These are phyloP conservation scores for Nitzschia inconspicua DNA, from an alignment of 108 stramenopile species.

Conservation along the genomic window DNA sequence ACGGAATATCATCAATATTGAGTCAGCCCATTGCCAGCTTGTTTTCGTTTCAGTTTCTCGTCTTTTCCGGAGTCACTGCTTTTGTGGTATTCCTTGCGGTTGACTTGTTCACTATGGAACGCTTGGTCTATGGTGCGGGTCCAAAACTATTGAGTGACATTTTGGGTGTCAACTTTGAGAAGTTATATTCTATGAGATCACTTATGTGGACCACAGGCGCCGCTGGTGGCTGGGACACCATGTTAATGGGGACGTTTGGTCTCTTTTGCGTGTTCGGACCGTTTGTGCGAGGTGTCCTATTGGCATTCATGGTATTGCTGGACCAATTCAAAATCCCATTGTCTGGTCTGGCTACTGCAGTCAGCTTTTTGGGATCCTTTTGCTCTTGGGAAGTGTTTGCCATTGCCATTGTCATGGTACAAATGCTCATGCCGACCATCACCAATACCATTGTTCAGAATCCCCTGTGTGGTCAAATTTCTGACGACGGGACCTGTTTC, in stretches of 20 bases:
- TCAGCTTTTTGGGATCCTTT: conserved; percentile 77
- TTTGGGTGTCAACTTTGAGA: conserved; percentile 66
- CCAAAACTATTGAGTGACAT: conserved; percentile 71
- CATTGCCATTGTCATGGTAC: conserved; percentile 72
- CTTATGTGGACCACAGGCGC: conserved; percentile 78
- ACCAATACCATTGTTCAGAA: conserved; percentile 72
- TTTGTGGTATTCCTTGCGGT: conserved; percentile 50
- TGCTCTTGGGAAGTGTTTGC: conserved; percentile 87
- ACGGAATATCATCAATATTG: too few relatives aligned
- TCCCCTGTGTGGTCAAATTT: conserved; percentile 23
- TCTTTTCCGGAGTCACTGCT: conserved; percentile 21
- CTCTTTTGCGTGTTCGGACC: conserved; percentile 57
- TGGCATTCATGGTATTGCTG: conserved; percentile 23
- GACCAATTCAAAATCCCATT: conserved; percentile 11
- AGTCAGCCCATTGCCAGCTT: background rate
- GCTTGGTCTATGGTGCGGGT: conserved; percentile 67
- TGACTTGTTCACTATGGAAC: conserved; percentile 68
- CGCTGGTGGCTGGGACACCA: conserved; percentile 74
- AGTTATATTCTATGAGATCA: conserved; percentile 57
- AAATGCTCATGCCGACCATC: conserved; percentile 76
- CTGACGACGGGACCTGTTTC: conserved; percentile 42
- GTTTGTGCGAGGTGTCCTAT: conserved; percentile 27
- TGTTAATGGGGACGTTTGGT: conserved; percentile 84
- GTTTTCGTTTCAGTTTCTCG: conserved; percentile 2
- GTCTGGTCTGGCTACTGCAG: conserved; percentile 22